Conservation (phyloP, 331 rosid genomes). For the Spiraea crenata region DNA sequence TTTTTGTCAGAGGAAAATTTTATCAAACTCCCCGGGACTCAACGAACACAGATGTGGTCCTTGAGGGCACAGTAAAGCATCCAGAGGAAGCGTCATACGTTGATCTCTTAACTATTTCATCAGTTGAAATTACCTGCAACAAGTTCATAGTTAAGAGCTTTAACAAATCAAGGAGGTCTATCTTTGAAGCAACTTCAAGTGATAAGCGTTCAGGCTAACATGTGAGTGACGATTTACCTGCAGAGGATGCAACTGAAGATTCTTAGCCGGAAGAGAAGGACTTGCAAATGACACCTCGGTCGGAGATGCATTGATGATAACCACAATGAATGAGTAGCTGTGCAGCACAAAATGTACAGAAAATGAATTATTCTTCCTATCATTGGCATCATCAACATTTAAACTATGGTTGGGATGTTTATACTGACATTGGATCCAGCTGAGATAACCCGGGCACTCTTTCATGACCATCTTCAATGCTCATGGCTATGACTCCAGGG, state of each 20-base stretch:
- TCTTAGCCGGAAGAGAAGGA: conserved; percentile 48
- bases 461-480: conserved; percentile 87
- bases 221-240: conserved; percentile 47
- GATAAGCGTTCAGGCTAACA: neutral
- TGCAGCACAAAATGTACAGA: conserved; percentile 23
- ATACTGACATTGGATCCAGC: conserved; percentile 80
- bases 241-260: conserved; percentile 73
- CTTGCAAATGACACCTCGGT: conserved; percentile 57
- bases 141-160: conserved; percentile 4
- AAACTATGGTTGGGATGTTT: conserved; percentile 17
- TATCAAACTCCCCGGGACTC: conserved; percentile 52
- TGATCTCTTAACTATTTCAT: conserved; percentile 60
- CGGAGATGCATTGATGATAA: conserved; percentile 73
- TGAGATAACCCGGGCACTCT: conserved; percentile 74
- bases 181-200: neutral
- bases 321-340: conserved; percentile 76
- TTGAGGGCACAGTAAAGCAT: conserved; percentile 55
- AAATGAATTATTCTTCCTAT: conserved; percentile 10
- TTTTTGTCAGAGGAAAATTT: neutral
- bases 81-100: conserved; percentile 57
- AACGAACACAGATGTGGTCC: conserved; percentile 79
- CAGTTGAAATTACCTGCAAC: conserved; percentile 54
- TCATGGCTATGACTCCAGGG: conserved; percentile 78
- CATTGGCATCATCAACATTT: conserved; percentile 19
- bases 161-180: neutral